Evolutionary conservation across 2,329 filamentous ascomycete species (phyloP).

Genomic region (Xylaria sp.): DNA sequence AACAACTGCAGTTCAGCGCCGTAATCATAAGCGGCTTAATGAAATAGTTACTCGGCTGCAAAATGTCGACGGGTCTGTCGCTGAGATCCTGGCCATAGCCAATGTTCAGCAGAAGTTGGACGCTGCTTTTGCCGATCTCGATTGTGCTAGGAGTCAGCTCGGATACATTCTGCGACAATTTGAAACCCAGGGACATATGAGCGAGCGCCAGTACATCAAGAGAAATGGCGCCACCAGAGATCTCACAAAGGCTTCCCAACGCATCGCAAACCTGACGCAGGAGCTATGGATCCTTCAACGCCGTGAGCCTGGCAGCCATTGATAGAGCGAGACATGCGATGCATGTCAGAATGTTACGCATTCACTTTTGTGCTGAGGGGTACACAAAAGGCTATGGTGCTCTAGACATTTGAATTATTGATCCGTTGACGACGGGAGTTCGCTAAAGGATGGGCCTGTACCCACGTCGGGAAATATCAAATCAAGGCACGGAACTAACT

Average conservation of each 20-base stretch:
- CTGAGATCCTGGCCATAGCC: constrained; percentile 32
- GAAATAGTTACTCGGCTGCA: constrained; percentile 30
- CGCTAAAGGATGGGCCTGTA: constrained; percentile 27
- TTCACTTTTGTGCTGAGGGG: constrained; percentile 7
- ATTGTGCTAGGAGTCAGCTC: constrained; percentile 29
- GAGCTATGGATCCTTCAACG: constrained; percentile 25
- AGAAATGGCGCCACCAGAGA: constrained; percentile 26
- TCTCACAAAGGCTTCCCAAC: constrained; percentile 26
- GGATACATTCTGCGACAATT: constrained; percentile 29
- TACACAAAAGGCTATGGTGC: constrained; percentile 10
- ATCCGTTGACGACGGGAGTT: constrained; percentile 7
- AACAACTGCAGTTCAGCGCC: constrained; percentile 15
- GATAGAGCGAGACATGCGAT: background rate
- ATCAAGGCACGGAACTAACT: constrained; percentile 20
- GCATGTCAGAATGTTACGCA: constrained; percentile 1
- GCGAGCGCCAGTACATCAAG: constrained; percentile 25
- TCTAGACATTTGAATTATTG: constrained; percentile 15
- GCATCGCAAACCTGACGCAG: constrained; percentile 28
- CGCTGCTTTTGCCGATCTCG: constrained; percentile 29
- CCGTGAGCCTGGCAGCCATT: background rate
- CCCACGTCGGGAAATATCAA: constrained; percentile 24
- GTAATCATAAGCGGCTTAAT: constrained; percentile 30
- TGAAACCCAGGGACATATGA: constrained; percentile 31
- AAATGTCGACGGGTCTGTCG: constrained; percentile 34
- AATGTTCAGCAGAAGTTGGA: constrained; percentile 34